Percentiles rank a stretch among this genome's conserved stretches.
Evolutionary conservation across 176 grass and related monocot genomes (phyloP).

Genomic region (Oryza meyeriana): DNA sequence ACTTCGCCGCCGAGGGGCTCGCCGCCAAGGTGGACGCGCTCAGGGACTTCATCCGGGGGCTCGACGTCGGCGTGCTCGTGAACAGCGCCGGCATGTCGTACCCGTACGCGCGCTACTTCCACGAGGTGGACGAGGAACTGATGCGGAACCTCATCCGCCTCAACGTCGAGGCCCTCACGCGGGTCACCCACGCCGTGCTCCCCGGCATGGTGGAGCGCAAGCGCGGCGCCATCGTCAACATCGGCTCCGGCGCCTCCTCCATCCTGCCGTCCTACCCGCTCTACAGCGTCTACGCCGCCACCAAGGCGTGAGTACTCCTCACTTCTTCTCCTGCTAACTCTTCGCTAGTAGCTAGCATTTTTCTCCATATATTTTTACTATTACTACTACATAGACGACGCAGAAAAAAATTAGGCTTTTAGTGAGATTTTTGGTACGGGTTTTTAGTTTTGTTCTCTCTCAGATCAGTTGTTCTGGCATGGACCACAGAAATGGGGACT

Average conservation of each 20-base stretch:
- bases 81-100: conserved; percentile 68
- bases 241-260: conserved; percentile 62
- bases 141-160: conserved; percentile 50
- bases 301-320: conserved; percentile 52
- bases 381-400: neutral
- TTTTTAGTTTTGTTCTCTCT: neutral
- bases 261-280: conserved; percentile 77
- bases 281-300: conserved; percentile 66
- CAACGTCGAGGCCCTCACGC: conserved; percentile 66
- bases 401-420: too few relatives aligned
- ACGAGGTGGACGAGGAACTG: conserved; percentile 60
- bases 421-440: too few relatives aligned
- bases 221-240: conserved; percentile 63
- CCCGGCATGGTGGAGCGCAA: conserved; percentile 58
- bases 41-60: conserved; percentile 37
- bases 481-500: neutral
- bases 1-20: conserved; percentile 46
- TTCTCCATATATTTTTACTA: neutral
- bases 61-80: conserved; percentile 80
- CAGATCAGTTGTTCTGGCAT: neutral
- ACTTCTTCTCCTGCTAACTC: neutral
- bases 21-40: conserved; percentile 38
- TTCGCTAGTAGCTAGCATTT: neutral
- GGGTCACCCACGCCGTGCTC: conserved; percentile 62
- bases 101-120: conserved; percentile 67